Evolutionary conservation across 169 alveolate species (phyloP), one percentile per base, ranked within the genome.

Genomic region (Eimeria praecox): DNA sequence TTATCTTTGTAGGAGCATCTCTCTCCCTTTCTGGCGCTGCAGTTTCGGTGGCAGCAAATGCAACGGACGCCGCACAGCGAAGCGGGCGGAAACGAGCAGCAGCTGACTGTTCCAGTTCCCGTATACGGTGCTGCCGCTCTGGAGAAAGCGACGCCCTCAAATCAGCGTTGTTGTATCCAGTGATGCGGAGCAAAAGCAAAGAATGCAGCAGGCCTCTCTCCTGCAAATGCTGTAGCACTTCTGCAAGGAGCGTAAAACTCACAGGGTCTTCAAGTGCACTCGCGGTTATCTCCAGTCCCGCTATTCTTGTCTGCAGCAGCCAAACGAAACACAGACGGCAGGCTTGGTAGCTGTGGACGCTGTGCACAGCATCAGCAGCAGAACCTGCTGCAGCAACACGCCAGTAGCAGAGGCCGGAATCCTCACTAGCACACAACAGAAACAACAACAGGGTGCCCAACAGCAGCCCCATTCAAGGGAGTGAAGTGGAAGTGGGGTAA

Each of bases 121-220:
- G 44, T n/a, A 86, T 52, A 22, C 92, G 75, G 64, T 46, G 92
- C 78, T 86, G 92, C 92, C 33, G 78, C 59, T 86, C 73, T 12
- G 92, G 80, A 59, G 92, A 59, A 78, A 86, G 77, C 0, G 62
- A 56, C 9, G 56, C 38, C 40, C 92, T 52, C 80, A 86, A 44
- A 44, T 86, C 92, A 35, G 92, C 92, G 38, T 86, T 86, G 62
- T 80, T 86, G 40, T 86, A 86, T 35, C 92, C 92, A 56, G 42
- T 59, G 62, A 86, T 59, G 49, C 92, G 92, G n/a, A 86, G 62
- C 92, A 86, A 69, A 27, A 86, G 40, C 92, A 86, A 59, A 10
- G 80, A 56, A n/a, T 40, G 92, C 92, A 86, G 62, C 78, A 86
- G 80, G 44, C 69, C 78, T 5, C 38, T 27, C 80, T 86, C 80